These are phyloP conservation scores for Volvox reticuliferus DNA, from an alignment of 139 green algal species.

Conservation along the genomic window DNA sequence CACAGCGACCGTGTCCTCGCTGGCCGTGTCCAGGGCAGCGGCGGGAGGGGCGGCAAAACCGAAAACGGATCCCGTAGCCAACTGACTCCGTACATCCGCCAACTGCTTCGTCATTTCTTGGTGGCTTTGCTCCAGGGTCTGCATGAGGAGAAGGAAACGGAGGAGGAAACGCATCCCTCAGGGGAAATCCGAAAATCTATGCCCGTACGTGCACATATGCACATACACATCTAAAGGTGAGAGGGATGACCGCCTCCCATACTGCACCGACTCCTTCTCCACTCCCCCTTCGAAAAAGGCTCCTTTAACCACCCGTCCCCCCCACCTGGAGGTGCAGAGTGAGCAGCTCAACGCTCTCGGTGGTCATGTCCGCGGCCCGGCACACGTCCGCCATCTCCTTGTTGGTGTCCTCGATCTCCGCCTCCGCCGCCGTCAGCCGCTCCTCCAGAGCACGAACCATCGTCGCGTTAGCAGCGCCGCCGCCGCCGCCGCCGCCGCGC, in stretches of 20 bases:
- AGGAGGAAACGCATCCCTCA: no score
- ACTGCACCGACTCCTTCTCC: not conserved
- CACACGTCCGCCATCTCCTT: constrained; percentile 28
- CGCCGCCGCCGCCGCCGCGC: not conserved
- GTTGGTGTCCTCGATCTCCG: not conserved
- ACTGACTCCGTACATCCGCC: not conserved
- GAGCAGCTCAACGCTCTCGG: constrained; percentile 28
- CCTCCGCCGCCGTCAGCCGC: not conserved
- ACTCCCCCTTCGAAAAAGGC: not conserved
- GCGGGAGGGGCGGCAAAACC: not conserved
- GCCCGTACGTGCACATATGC: no score
- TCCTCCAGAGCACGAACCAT: constrained; percentile 8
- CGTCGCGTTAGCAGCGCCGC: not conserved
- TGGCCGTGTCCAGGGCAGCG: not conserved
- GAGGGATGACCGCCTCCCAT: no score
- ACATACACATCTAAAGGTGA: no score
- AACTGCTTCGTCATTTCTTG: not conserved
- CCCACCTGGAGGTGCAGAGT: constrained; percentile 29
- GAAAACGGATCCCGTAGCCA: not conserved
- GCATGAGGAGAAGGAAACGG: no score
- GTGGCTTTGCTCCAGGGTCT: not conserved
- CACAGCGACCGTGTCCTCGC: not conserved
- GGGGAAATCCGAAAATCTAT: no score
- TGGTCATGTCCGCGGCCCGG: constrained; percentile 1
- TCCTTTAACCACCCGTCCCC: not conserved